phyloP scores from a whole-genome alignment of 2,329 filamentous ascomycete species.

The Fusarium staphyleae region DNA sequence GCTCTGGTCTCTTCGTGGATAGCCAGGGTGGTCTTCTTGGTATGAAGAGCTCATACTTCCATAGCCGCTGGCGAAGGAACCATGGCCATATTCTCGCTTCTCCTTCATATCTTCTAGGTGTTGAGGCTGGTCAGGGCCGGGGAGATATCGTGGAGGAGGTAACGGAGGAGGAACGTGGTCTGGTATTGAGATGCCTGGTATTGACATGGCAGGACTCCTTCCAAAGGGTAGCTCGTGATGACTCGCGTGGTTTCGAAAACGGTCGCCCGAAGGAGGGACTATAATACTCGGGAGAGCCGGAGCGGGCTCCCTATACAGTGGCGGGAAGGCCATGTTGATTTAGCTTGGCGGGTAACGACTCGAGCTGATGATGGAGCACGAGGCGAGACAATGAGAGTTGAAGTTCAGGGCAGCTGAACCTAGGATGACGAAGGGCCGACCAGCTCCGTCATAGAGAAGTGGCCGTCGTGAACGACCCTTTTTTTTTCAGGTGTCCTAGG shows the following conservation, averaged over 20 bases:
- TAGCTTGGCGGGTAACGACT: constrained; percentile 30
- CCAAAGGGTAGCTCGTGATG: constrained; percentile 45
- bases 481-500: constrained; percentile 14
- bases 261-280: constrained; percentile 41
- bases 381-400: constrained; percentile 39
- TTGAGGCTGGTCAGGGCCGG: constrained; percentile 46
- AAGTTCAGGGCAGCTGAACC: constrained; percentile 32
- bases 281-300: constrained; percentile 49
- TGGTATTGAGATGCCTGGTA: constrained; percentile 49
- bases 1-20: constrained; percentile 44
- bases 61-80: constrained; percentile 50
- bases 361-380: constrained; percentile 39
- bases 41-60: constrained; percentile 50
- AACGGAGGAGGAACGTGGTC: constrained; percentile 53
- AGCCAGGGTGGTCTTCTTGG: constrained; percentile 46
- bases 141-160: constrained; percentile 53
- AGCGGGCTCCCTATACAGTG: constrained; percentile 47
- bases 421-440: constrained; percentile 35
- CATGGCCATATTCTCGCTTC: constrained; percentile 41
- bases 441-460: constrained; percentile 38
- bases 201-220: constrained; percentile 51
- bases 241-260: constrained; percentile 39
- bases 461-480: constrained; percentile 17
- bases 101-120: constrained; percentile 43
- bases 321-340: constrained; percentile 48